Evolutionary conservation across 177 flowering plant species (phyloP).

Genomic region (Vitis hybrid): DNA sequence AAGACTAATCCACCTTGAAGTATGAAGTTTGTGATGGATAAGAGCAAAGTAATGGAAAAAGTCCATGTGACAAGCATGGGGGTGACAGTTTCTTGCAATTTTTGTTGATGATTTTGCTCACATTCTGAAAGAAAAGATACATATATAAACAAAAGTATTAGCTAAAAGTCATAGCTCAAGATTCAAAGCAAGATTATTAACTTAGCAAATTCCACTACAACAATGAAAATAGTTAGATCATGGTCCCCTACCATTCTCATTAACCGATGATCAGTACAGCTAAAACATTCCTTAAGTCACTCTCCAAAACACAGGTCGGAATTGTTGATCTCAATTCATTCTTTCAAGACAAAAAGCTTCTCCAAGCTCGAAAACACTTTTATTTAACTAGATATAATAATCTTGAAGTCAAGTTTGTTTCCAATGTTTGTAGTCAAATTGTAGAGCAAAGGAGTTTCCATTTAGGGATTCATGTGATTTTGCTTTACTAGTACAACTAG

Average conservation of each 20-base stretch:
- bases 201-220: not conserved
- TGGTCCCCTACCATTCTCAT: conserved; percentile 34
- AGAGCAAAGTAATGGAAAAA: no score
- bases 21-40: no score
- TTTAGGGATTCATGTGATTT: conserved; percentile 25
- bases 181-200: conserved; percentile 1
- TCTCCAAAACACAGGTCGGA: conserved; percentile 19
- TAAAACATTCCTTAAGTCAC: conserved; percentile 30
- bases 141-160: not conserved
- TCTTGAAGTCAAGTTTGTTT: not conserved
- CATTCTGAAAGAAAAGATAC: no score
- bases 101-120: no score
- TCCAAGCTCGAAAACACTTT: no score
- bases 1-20: no score
- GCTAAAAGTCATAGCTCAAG: not conserved
- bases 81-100: no score
- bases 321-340: conserved; percentile 14
- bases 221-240: conserved; percentile 23
- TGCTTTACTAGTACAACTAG: conserved; percentile 28
- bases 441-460: not conserved
- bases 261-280: conserved; percentile 15
- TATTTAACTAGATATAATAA: no score
- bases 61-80: no score
- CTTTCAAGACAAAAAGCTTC: conserved; percentile 13
- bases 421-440: conserved; percentile 7